Evolutionary conservation across 257 asterid species (phyloP).

Genomic region (Solanum pennellii): DNA sequence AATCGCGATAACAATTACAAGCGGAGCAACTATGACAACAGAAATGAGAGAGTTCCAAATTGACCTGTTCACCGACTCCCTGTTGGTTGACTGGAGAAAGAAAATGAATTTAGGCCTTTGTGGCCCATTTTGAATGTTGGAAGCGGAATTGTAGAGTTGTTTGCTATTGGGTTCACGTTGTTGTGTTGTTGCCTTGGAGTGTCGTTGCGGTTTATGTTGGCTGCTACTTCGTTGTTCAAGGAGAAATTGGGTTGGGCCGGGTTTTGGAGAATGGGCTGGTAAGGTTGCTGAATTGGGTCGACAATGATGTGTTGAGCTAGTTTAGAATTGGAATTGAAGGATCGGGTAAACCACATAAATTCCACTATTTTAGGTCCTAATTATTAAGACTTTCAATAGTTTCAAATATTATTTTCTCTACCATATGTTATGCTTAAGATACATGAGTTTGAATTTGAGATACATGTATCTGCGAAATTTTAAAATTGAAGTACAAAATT

Average conservation of each 20-base stretch:
- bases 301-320: neutral
- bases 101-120: neutral
- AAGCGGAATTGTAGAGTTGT: neutral
- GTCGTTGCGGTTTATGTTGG: neutral
- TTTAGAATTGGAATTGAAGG: neutral
- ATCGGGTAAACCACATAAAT: too few relatives aligned
- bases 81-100: neutral
- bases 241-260: too few relatives aligned
- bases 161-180: neutral
- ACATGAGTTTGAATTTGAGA: too few relatives aligned
- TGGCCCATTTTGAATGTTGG: neutral
- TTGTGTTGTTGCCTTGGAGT: neutral
- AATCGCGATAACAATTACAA: neutral
- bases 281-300: neutral
- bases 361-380: too few relatives aligned
- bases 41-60: neutral
- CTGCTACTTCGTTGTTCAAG: neutral
- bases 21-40: neutral
- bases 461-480: too few relatives aligned
- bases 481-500: too few relatives aligned
- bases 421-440: too few relatives aligned
- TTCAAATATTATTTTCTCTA: too few relatives aligned
- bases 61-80: neutral
- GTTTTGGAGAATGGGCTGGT: neutral
- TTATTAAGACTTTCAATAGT: too few relatives aligned